Percentiles rank a stretch among this genome's conserved stretches.
These are phyloP conservation scores for Solanum peruvianum DNA, from an alignment of 257 asterid genomes.

Conservation along the genomic window DNA sequence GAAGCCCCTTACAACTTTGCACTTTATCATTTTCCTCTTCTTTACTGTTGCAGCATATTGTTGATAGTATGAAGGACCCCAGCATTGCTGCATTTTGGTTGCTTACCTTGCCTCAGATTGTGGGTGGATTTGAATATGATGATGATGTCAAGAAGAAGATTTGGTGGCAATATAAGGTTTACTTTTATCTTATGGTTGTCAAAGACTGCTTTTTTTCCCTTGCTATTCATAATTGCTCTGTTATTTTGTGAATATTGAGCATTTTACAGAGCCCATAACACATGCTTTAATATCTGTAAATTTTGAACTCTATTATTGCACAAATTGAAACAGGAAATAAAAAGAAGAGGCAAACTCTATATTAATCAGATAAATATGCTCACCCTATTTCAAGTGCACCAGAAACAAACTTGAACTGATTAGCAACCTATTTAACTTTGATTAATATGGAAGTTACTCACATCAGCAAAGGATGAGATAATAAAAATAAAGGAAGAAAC, in stretches of 20 bases:
- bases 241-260: not conserved
- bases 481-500: not conserved
- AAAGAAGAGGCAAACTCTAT: not conserved
- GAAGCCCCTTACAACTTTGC: not conserved
- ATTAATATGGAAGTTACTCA: not conserved
- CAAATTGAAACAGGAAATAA: not conserved
- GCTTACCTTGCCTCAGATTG: slow-evolving; percentile 83
- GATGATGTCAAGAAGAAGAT: slow-evolving; percentile 89
- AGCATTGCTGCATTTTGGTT: slow-evolving; percentile 98
- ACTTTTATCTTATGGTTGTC: not conserved
- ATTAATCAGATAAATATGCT: not conserved
- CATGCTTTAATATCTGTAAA: not conserved
- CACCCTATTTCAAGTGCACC: not conserved
- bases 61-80: slow-evolving; percentile 93
- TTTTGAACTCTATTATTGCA: not conserved
- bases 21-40: not conserved
- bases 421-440: not conserved
- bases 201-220: not conserved
- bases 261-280: not conserved
- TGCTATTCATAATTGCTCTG: not conserved
- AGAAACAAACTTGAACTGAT: not conserved
- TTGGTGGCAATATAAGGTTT: slow-evolving; percentile 96
- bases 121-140: slow-evolving; percentile 81
- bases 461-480: not conserved
- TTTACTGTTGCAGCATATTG: slow-evolving; percentile 63